A percentile compares a stretch with the other conserved stretches of the same genome.
These are phyloP conservation scores for Calonectria leucothoes DNA, from an alignment of 2,329 filamentous ascomycete species.

Conservation along the genomic window DNA sequence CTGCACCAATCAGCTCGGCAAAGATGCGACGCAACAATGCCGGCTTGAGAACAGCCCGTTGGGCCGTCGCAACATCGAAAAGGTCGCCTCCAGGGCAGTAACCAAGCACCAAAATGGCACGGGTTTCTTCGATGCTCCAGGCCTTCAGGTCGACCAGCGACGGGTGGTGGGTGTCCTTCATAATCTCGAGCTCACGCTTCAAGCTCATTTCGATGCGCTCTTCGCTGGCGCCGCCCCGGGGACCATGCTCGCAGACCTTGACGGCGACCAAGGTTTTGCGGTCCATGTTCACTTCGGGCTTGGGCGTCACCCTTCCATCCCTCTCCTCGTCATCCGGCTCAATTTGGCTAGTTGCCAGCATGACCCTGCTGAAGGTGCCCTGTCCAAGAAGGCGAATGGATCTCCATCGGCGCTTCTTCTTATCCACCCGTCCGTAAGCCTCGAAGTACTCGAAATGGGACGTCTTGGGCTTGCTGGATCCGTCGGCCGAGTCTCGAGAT, in stretches of 20 bases:
- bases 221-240: slow-evolving; percentile 91
- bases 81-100: slow-evolving; percentile 96
- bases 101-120: slow-evolving; percentile 86
- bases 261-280: slow-evolving; percentile 90
- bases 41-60: slow-evolving; percentile 75
- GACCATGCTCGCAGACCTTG: slow-evolving; percentile 95
- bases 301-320: slow-evolving; percentile 46
- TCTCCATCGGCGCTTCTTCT: slow-evolving; percentile 81
- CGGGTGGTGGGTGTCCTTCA: slow-evolving; percentile 88
- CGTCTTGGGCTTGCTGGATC: slow-evolving; percentile 55
- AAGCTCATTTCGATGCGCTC: slow-evolving; percentile 93
- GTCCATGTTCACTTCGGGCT: slow-evolving; percentile 53
- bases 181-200: slow-evolving; percentile 94
- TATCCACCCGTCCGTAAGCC: slow-evolving; percentile 73
- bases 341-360: slow-evolving; percentile 86
- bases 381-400: slow-evolving; percentile 86
- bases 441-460: slow-evolving; percentile 73
- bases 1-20: slow-evolving; percentile 86
- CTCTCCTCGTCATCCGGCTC: slow-evolving; percentile 58
- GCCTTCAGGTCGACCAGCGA: slow-evolving; percentile 92
- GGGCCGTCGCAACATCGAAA: slow-evolving; percentile 87
- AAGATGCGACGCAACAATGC: slow-evolving; percentile 85
- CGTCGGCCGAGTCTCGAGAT: slow-evolving; percentile 58
- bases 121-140: slow-evolving; percentile 85
- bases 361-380: slow-evolving; percentile 95